Conservation (phyloP, 2,329 filamentous ascomycete genomes). For the Paracorniculantispora psalliotae region DNA sequence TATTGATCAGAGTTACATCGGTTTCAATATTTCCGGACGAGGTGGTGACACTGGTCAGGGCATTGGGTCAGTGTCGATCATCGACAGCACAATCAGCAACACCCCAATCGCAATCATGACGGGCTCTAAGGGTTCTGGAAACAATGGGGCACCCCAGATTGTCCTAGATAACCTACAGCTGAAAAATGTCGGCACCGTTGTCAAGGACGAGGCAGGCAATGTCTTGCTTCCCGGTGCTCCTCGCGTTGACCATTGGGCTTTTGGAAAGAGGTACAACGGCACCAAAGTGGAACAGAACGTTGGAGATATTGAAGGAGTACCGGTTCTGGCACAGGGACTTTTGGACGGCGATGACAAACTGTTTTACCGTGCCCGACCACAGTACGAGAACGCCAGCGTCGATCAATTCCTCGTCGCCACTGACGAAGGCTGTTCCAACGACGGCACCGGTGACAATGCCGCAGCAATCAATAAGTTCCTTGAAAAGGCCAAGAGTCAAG, state of each 20-base stretch:
- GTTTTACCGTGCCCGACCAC: not conserved
- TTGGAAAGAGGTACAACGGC: not conserved
- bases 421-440: not conserved
- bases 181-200: not conserved
- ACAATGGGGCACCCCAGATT: not conserved
- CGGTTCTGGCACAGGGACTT: not conserved
- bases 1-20: not conserved
- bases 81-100: not conserved
- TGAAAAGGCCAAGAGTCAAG: not conserved
- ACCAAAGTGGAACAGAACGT: not conserved
- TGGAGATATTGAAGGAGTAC: not conserved
- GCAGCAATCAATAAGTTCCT: not conserved
- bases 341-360: not conserved
- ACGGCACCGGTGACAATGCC: not conserved
- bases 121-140: not conserved
- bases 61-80: not conserved
- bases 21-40: not conserved
- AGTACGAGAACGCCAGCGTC: not conserved
- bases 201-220: not conserved
- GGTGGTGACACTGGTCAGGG: not conserved
- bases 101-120: not conserved
- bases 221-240: slow-evolving; percentile 18
- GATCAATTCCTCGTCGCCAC: not conserved
- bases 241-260: not conserved
- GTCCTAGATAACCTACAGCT: not conserved